Conservation (phyloP, 441 rosid species). For the Gossypium schwendimanii region DNA sequence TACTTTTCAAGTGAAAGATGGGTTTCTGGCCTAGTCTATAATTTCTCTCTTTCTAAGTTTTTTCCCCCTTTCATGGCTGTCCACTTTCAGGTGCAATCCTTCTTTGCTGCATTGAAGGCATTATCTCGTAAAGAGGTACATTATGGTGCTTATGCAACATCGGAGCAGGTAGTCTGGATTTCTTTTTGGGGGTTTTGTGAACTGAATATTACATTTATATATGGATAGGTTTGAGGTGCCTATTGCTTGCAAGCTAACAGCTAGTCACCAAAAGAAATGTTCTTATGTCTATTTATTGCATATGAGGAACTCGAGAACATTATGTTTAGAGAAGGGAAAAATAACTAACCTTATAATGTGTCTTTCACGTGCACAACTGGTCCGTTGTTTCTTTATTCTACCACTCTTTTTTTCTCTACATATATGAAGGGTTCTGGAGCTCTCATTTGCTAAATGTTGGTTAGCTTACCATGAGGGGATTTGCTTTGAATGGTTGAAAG, state of each 20-base stretch:
- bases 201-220: not conserved
- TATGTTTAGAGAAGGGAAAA: not conserved
- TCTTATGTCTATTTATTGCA: not conserved
- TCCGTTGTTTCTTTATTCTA: not conserved
- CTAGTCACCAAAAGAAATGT: not conserved
- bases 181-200: not conserved
- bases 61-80: not conserved
- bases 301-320: not conserved
- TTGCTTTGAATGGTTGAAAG: not conserved
- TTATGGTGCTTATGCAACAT: conserved; percentile 70
- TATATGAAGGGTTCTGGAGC: not conserved
- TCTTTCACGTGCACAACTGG: not conserved
- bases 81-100: conserved; percentile 56
- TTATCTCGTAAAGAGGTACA: conserved; percentile 64
- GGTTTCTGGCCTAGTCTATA: not conserved
- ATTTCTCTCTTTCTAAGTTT: not conserved
- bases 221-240: not conserved
- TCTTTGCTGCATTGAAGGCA: conserved; percentile 64
- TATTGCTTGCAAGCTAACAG: not conserved
- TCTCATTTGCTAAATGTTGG: not conserved
- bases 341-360: not conserved
- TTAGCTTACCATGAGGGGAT: not conserved
- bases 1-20: not conserved
- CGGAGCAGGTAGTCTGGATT: conserved; percentile 52
- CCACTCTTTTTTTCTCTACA: not conserved